Conservation (phyloP, 768 basidiomycete genomes). For the Kwoniella sp. region DNA sequence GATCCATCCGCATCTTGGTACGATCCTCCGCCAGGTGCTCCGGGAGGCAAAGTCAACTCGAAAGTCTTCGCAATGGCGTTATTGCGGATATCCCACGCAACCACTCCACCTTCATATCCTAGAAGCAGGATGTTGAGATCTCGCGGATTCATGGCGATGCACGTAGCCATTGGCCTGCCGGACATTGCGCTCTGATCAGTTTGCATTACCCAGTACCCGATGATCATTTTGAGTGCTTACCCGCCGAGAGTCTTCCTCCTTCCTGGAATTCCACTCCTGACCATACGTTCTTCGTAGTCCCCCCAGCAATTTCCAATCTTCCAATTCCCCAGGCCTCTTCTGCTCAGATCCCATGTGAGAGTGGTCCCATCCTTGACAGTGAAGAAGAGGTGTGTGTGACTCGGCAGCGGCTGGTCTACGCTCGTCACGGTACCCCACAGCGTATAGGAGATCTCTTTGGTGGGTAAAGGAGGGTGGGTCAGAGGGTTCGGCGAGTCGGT, state of each 20-base stretch:
- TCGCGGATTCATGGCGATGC: slow-evolving; percentile 70
- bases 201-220: neutral
- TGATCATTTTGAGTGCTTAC: too few relatives aligned
- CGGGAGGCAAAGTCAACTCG: slow-evolving; percentile 72
- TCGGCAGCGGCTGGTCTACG: slow-evolving; percentile 47
- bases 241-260: slow-evolving; percentile 46
- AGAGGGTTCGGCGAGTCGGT: slow-evolving; percentile 41
- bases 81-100: slow-evolving; percentile 58
- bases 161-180: slow-evolving; percentile 63
- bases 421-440: slow-evolving; percentile 46
- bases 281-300: slow-evolving; percentile 66
- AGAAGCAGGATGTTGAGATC: slow-evolving; percentile 73
- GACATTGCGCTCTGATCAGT: neutral
- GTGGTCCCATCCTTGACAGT: slow-evolving; percentile 66
- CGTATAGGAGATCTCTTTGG: slow-evolving; percentile 38
- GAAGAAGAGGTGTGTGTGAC: slow-evolving; percentile 60
- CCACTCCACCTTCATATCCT: slow-evolving; percentile 65
- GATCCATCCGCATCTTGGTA: slow-evolving; percentile 63
- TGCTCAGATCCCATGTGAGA: slow-evolving; percentile 74
- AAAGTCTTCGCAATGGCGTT: slow-evolving; percentile 62
- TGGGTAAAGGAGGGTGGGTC: slow-evolving; percentile 43
- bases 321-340: slow-evolving; percentile 68
- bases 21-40: slow-evolving; percentile 76
- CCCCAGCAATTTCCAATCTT: slow-evolving; percentile 76
- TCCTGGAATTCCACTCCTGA: slow-evolving; percentile 57